A percentile compares a stretch with the other conserved stretches of the same genome.
Evolutionary conservation across 2,329 filamentous ascomycete species (phyloP).

Genomic region (Botryotinia narcissicola): DNA sequence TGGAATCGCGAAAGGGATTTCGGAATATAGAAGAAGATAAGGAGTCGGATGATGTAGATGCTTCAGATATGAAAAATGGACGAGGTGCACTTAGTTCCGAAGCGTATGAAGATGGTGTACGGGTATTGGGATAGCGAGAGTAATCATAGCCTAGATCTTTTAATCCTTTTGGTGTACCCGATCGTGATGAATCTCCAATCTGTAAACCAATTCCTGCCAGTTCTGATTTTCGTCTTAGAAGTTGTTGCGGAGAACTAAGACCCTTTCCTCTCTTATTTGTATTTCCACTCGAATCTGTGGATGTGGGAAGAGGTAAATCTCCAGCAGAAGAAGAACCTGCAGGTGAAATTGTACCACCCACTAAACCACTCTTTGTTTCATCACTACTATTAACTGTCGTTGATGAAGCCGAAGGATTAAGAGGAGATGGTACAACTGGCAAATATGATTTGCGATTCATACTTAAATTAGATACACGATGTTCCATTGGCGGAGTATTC

Average conservation of each 20-base stretch:
- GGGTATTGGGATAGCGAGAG: conserved; percentile 35
- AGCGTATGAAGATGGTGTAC: not conserved
- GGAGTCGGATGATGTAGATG: conserved; percentile 22
- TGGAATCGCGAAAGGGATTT: conserved; percentile 31
- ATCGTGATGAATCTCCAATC: conserved; percentile 6
- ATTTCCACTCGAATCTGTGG: conserved; percentile 17
- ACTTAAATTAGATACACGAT: conserved; percentile 18
- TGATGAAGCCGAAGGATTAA: conserved; percentile 32
- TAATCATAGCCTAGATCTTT: conserved; percentile 36
- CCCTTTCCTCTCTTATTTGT: conserved; percentile 19
- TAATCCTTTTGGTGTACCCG: conserved; percentile 28
- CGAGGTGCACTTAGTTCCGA: not conserved
- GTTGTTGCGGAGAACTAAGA: conserved; percentile 27
- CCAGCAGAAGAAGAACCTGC: conserved; percentile 27
- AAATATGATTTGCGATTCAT: conserved; percentile 30
- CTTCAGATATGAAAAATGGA: not conserved
- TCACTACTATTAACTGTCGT: conserved; percentile 24
- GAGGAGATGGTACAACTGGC: conserved; percentile 36
- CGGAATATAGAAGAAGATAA: not conserved
- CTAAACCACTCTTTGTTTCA: conserved; percentile 15
- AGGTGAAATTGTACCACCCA: conserved; percentile 18
- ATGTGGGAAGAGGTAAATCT: conserved; percentile 16
- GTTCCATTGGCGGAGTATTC: conserved; percentile 18
- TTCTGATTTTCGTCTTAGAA: conserved; percentile 29
- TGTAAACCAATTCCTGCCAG: conserved; percentile 18